Evolutionary conservation across 169 alveolate species (phyloP), one percentile per base, ranked within the genome.

Genomic region (Cryptosporidium muris): DNA sequence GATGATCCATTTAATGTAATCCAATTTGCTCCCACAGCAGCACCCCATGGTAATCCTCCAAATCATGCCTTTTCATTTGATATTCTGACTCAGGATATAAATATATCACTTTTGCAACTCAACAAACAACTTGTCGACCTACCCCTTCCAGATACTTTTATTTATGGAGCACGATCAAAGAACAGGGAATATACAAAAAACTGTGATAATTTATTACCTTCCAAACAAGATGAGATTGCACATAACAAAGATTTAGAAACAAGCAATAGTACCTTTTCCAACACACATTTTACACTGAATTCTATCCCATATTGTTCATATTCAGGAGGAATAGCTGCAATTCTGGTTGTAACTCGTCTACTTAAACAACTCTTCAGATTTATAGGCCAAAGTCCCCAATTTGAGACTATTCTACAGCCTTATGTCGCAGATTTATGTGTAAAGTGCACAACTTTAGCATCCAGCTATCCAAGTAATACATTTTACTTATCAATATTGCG

Each of bases 301-400:
- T 25, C 25, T 25, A 25, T 25, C 25, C 0, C 25, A 0, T 25
- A 25, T 25, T 25, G 25, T 25, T 25, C 25, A 25, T 25, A 25
- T 25, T 64, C 63, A 14, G 43, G 14, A 14, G 80, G 53, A 37
- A 74, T 74, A 6, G 85, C 85, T 11, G 54, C 85, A 11, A 68
- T 66, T 2, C 85, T 74, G 25, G 85, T 74, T 11, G 34, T 47
- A 58, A 74, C 85, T 3, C 43, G 85, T 16, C 60, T 74, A 45
- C 37, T 74, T n/a, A 74, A 74, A 58, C 85, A 74, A n/a, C 25
- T 74, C 7, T 74, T 74, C 43, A 74, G 85, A 74, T 74, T 45
- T 60, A 74, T 74, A 34, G 85, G 85, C 4, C 85, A 74, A 51
- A 74, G 60, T 74, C 85, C 85, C 40, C 85, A 74, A 9, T 64